Conservation (phyloP, 257 asterid species). For the Pogostemon cablin region DNA sequence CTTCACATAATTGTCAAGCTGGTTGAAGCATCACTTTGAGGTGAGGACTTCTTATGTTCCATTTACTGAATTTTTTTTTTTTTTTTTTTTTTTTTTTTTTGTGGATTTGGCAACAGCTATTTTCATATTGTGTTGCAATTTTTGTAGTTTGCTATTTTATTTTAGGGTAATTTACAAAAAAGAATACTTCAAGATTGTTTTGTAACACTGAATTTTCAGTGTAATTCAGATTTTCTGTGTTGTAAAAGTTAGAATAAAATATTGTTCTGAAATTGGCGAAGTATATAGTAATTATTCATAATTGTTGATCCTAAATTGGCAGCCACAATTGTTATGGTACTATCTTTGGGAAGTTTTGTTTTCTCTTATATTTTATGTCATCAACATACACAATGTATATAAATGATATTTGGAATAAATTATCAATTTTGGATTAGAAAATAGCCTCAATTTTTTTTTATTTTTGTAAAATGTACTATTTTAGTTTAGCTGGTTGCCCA, state of each 20-base stretch:
- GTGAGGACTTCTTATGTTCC: slow-evolving; percentile 15
- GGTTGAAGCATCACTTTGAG: slow-evolving; percentile 23
- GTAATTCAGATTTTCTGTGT: slow-evolving; percentile 35
- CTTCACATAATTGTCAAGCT: not conserved
- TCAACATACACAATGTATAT: no score
- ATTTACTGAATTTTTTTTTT: not conserved
- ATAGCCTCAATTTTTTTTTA: not conserved
- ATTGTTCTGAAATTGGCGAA: not conserved
- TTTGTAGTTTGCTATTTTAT: slow-evolving; percentile 40
- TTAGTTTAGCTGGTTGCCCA: slow-evolving; percentile 36
- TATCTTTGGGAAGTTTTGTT: not conserved
- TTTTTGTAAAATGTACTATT: not conserved
- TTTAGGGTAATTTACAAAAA: slow-evolving; percentile 24
- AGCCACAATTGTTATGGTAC: not conserved
- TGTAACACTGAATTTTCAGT: slow-evolving; percentile 36
- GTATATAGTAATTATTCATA: not conserved
- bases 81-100: not conserved
- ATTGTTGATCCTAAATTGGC: not conserved
- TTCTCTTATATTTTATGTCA: not conserved
- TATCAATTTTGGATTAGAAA: not conserved
- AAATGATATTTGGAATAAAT: not conserved
- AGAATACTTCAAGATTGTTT: slow-evolving; percentile 23
- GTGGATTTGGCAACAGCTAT: slow-evolving; percentile 19
- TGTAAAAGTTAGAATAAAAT: slow-evolving; percentile 31
- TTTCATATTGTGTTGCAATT: slow-evolving; percentile 24